Evolutionary conservation across 2,329 filamentous ascomycete species (phyloP).

Genomic region (Waltergamsia citrina): DNA sequence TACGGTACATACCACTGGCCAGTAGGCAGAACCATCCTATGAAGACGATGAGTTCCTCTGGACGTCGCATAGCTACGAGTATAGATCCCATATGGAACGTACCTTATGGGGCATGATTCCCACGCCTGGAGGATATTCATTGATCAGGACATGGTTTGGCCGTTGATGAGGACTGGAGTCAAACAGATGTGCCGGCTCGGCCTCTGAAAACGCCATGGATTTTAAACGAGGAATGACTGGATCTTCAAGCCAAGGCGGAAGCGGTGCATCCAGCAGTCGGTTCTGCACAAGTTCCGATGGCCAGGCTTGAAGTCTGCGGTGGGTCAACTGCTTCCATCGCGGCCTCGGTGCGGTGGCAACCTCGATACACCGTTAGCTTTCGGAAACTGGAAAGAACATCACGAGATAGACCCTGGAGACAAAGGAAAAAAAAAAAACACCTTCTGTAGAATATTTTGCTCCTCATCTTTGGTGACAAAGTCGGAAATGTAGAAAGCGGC

Average conservation of each 20-base stretch:
- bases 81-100: slow-evolving; percentile 18
- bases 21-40: slow-evolving; percentile 74
- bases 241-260: slow-evolving; percentile 66
- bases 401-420: too few relatives aligned
- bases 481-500: slow-evolving; percentile 76
- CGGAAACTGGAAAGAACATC: too few relatives aligned
- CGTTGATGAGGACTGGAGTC: slow-evolving; percentile 58
- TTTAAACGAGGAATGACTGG: slow-evolving; percentile 57
- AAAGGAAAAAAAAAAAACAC: too few relatives aligned
- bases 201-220: slow-evolving; percentile 32
- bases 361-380: too few relatives aligned
- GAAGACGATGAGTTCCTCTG: slow-evolving; percentile 21
- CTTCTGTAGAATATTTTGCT: slow-evolving; percentile 61
- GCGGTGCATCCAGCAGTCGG: slow-evolving; percentile 61
- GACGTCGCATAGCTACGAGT: slow-evolving; percentile 4
- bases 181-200: slow-evolving; percentile 34
- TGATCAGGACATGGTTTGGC: slow-evolving; percentile 89
- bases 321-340: slow-evolving; percentile 80
- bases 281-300: slow-evolving; percentile 75
- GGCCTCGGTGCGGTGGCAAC: slow-evolving; percentile 59
- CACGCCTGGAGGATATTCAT: slow-evolving; percentile 79
- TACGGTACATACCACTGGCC: slow-evolving; percentile 82
- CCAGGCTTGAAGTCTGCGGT: slow-evolving; percentile 83
- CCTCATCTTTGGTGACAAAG: slow-evolving; percentile 73
- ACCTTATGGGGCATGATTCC: slow-evolving; percentile 95